A percentile compares a stretch with the other conserved stretches of the same genome.
Evolutionary conservation across 139 green algal genomes (phyloP).

Genomic region (Chlorella sorokiniana): DNA sequence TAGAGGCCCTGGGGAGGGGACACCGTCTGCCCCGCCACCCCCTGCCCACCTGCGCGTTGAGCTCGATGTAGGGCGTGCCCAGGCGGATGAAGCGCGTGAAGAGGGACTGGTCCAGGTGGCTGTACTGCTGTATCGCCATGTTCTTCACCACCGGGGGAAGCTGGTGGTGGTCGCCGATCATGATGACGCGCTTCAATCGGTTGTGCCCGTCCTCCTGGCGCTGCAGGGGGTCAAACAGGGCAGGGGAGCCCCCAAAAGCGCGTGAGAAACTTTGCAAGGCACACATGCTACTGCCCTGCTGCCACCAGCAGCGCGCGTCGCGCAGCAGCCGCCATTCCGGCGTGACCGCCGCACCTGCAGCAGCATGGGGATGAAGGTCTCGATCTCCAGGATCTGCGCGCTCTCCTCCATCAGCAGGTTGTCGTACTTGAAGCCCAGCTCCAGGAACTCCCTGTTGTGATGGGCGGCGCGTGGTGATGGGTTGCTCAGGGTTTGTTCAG

Average conservation of each 20-base stretch:
- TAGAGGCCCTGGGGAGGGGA: no score
- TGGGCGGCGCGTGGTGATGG: not conserved
- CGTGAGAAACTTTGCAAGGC: not conserved
- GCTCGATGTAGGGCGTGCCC: constrained; percentile 91
- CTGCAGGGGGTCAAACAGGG: not conserved
- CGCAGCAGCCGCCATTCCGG: not conserved
- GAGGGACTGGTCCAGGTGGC: constrained; percentile 90
- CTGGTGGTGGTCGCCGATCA: constrained; percentile 99
- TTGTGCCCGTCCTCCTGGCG: constrained; percentile 52
- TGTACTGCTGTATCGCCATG: constrained; percentile 93
- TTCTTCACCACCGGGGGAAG: constrained; percentile 99
- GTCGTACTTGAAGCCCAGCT: constrained; percentile 96
- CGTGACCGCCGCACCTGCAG: constrained; percentile 59
- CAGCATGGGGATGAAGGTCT: constrained; percentile 99
- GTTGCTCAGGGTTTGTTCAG: no score
- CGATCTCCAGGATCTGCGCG: constrained; percentile 97
- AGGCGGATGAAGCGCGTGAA: constrained; percentile 98
- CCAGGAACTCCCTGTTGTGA: constrained; percentile 83
- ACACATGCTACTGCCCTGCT: not conserved
- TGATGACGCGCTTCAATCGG: constrained; percentile 82
- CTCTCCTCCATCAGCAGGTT: constrained; percentile 98
- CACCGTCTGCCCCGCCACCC: not conserved
- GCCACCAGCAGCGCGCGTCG: not conserved
- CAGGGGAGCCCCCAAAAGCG: not conserved
- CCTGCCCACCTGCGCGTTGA: constrained; percentile 84